Evolutionary conservation across 2,329 filamentous ascomycete species (phyloP), one percentile per base, ranked within the genome.

Genomic region (Fusarium sp.): DNA sequence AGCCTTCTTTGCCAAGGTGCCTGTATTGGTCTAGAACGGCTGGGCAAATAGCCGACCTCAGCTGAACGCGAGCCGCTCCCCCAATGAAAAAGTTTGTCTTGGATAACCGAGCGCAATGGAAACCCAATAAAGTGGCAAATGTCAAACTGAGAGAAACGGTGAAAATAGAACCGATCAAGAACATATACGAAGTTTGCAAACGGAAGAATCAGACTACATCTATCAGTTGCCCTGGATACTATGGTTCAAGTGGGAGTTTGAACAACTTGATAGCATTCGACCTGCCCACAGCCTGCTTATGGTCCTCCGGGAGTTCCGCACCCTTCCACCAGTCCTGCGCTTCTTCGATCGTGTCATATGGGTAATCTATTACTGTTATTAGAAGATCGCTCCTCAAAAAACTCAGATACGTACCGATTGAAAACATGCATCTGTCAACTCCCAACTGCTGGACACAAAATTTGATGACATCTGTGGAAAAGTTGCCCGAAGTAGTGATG

Each of bases 361-460:
- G 66, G 2, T 64, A 70, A 24, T 70, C 68, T 70, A 8, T 3
- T 1, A 11, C 14, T 16, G 1, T 12, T 29, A n/a, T n/a, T n/a
- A n/a, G n/a, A n/a, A n/a, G n/a, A n/a, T n/a, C n/a, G n/a, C n/a
- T n/a, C n/a, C n/a, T n/a, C n/a, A n/a, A n/a, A n/a, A n/a, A n/a
- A n/a, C n/a, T n/a, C n/a, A n/a, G n/a, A n/a, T n/a, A n/a, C n/a
- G 12, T 27, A 69, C 68, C 68, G 9, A 70, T 70, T 20, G 66
- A 33, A 36, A 62, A 70, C 24, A 70, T 31, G 33, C 68, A 70
- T 14, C 66, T 62, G 0, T 69, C 42, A 5, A 44, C 24, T 0
- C 68, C 68, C 0, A 70, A 16, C 6, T 60, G 51, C 4, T 62
- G 62, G 2, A 70, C 49, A 3, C 61, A 70, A 2, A 70, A 64